phyloP scores from a whole-genome alignment of 2,329 filamentous ascomycete genomes.

The Aspergillus vadensis region DNA sequence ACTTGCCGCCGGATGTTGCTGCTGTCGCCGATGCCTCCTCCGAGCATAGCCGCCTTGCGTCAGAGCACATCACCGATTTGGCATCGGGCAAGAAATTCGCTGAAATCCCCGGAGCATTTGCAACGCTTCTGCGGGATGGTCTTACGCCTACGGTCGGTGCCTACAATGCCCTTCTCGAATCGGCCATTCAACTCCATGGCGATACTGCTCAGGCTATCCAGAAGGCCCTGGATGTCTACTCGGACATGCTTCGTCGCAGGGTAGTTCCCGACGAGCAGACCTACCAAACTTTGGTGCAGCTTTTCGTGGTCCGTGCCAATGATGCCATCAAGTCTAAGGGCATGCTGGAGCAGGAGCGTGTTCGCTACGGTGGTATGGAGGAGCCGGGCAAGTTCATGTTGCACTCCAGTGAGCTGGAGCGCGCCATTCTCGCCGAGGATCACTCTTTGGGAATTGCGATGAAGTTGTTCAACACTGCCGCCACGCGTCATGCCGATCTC shows the following conservation, averaged over 20 bases:
- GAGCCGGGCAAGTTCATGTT: slow-evolving; percentile 85
- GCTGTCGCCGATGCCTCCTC: slow-evolving; percentile 53
- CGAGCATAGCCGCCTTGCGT: slow-evolving; percentile 69
- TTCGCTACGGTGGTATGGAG: slow-evolving; percentile 82
- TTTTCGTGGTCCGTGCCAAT: slow-evolving; percentile 78
- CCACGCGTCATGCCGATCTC: slow-evolving; percentile 60
- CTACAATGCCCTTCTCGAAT: slow-evolving; percentile 88
- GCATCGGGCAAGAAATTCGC: slow-evolving; percentile 72
- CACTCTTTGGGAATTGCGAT: slow-evolving; percentile 83
- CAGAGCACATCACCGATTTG: slow-evolving; percentile 75
- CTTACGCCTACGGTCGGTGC: slow-evolving; percentile 77
- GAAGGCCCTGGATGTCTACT: slow-evolving; percentile 91
- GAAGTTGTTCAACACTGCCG: slow-evolving; percentile 79
- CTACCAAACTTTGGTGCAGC: slow-evolving; percentile 81
- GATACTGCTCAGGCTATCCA: slow-evolving; percentile 82
- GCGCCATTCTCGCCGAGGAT: slow-evolving; percentile 82
- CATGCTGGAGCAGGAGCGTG: slow-evolving; percentile 75
- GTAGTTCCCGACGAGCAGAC: slow-evolving; percentile 81
- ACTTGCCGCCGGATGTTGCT: slow-evolving; percentile 36
- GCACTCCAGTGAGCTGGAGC: slow-evolving; percentile 81
- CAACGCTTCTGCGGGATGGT: slow-evolving; percentile 81
- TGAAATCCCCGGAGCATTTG: slow-evolving; percentile 88
- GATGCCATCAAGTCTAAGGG: slow-evolving; percentile 75
- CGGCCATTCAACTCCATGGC: slow-evolving; percentile 78
- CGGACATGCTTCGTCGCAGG: slow-evolving; percentile 88